These are phyloP conservation scores for Nicotiana paniculata DNA, from an alignment of 257 asterid species.

Conservation along the genomic window DNA sequence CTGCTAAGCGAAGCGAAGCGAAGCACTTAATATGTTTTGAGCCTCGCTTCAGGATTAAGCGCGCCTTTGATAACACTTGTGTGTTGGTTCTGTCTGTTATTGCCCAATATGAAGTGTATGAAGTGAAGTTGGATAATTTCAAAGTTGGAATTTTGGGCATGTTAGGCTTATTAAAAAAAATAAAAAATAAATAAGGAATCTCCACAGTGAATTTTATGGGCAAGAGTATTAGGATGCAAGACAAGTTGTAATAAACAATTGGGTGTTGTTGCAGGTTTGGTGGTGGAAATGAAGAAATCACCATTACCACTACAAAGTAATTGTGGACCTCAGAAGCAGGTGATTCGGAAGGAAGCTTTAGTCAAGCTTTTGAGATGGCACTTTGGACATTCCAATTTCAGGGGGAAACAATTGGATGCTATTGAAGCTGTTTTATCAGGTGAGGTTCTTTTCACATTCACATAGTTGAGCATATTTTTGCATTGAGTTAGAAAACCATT, in stretches of 20 bases:
- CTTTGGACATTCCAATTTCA: slow-evolving; percentile 81
- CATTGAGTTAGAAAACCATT: background rate
- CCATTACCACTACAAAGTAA: slow-evolving; percentile 57
- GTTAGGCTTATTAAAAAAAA: background rate
- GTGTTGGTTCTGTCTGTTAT: background rate
- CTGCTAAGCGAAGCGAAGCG: too few relatives aligned
- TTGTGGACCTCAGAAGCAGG: slow-evolving; percentile 45
- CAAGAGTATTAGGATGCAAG: background rate
- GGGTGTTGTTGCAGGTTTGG: background rate
- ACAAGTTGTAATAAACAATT: background rate
- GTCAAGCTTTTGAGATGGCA: slow-evolving; percentile 94
- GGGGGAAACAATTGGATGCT: slow-evolving; percentile 90
- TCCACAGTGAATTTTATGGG: background rate
- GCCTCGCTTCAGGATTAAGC: too few relatives aligned
- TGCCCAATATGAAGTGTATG: background rate
- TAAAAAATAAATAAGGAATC: background rate
- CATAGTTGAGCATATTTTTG: background rate
- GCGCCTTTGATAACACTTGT: background rate
- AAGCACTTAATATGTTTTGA: too few relatives aligned
- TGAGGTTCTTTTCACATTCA: slow-evolving; percentile 13
- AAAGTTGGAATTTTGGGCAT: background rate
- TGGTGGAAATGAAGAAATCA: slow-evolving; percentile 58
- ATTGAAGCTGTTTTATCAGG: slow-evolving; percentile 96
- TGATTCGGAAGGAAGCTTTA: slow-evolving; percentile 65
- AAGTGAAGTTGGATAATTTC: background rate